These are phyloP conservation scores for Colletotrichum ledebouriae DNA, from an alignment of 2,329 filamentous ascomycete genomes.

Conservation along the genomic window DNA sequence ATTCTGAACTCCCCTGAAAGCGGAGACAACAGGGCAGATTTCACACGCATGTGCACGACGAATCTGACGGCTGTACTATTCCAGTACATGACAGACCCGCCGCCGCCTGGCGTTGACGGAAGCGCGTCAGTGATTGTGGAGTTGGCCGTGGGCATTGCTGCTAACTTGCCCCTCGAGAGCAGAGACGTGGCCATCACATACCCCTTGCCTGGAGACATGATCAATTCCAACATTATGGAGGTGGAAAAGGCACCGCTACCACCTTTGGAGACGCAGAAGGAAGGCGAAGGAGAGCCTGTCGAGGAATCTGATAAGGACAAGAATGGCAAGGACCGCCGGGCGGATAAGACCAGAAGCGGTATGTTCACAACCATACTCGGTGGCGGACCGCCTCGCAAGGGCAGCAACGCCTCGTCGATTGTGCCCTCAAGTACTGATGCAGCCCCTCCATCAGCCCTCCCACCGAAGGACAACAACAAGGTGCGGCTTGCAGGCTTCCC, in stretches of 20 bases:
- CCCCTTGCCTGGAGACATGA: constrained; percentile 79
- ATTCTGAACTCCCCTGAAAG: constrained; percentile 75
- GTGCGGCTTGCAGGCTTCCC: constrained; percentile 84
- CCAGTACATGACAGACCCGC: constrained; percentile 80
- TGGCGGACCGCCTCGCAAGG: constrained; percentile 47
- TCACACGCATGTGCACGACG: constrained; percentile 78
- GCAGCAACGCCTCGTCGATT: constrained; percentile 50
- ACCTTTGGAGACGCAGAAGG: constrained; percentile 61
- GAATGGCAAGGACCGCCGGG: constrained; percentile 54
- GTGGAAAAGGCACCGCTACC: constrained; percentile 80
- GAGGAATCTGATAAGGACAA: constrained; percentile 60
- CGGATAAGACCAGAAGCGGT: constrained; percentile 63
- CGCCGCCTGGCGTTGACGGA: constrained; percentile 85
- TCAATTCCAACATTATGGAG: constrained; percentile 86
- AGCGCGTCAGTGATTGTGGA: constrained; percentile 94
- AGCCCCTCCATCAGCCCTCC: constrained; percentile 52
- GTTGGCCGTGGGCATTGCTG: constrained; percentile 85
- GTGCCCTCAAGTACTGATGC: constrained; percentile 56
- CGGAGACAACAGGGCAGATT: constrained; percentile 73
- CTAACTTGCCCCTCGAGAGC: constrained; percentile 90
- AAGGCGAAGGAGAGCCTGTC: constrained; percentile 58
- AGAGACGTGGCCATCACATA: constrained; percentile 91
- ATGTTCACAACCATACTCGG: constrained; percentile 51
- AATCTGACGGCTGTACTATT: constrained; percentile 78
- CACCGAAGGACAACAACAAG: constrained; percentile 63